Conservation (phyloP, 148 eudicot species). For the Rhododendron kiyosumense region DNA sequence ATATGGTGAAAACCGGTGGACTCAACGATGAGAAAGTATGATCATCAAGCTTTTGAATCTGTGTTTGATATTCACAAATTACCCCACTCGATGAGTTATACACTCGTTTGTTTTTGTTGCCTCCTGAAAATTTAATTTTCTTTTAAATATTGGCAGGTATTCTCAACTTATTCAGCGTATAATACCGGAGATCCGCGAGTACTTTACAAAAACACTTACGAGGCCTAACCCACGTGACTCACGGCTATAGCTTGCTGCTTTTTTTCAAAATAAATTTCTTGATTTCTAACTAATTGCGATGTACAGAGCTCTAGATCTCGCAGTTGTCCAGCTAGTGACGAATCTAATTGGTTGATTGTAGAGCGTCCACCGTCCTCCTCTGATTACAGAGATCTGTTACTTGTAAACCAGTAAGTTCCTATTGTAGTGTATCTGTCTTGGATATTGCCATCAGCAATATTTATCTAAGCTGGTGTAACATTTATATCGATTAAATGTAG, state of each 20-base stretch:
- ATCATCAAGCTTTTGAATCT: neutral
- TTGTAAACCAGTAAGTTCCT: slow-evolving; percentile 18
- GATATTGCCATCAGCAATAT: neutral
- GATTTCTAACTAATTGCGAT: slow-evolving; percentile 19
- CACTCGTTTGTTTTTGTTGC: neutral
- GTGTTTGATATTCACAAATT: neutral
- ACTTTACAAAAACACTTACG: slow-evolving; percentile 47
- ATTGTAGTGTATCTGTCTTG: neutral
- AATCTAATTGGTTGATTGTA: slow-evolving; percentile 12
- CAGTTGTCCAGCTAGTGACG: slow-evolving; percentile 4
- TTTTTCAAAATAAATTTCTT: neutral
- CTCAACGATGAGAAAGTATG: neutral
- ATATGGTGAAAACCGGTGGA: neutral
- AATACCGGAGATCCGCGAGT: slow-evolving; percentile 63
- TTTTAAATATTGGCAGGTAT: slow-evolving; percentile 41
- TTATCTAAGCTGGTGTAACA: neutral
- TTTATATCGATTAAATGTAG: neutral
- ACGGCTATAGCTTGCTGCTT: slow-evolving; percentile 29
- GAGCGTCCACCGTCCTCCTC: slow-evolving; percentile 5
- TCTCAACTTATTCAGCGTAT: slow-evolving; percentile 54
- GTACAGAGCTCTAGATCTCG: slow-evolving; percentile 26
- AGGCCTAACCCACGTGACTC: slow-evolving; percentile 29
- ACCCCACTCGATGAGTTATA: neutral
- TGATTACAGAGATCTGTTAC: slow-evolving; percentile 10
- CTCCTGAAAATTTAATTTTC: neutral